Evolutionary conservation across 805 yeast species (phyloP), one percentile per base, ranked within the genome.

Genomic region (Pichia ethanolica): DNA sequence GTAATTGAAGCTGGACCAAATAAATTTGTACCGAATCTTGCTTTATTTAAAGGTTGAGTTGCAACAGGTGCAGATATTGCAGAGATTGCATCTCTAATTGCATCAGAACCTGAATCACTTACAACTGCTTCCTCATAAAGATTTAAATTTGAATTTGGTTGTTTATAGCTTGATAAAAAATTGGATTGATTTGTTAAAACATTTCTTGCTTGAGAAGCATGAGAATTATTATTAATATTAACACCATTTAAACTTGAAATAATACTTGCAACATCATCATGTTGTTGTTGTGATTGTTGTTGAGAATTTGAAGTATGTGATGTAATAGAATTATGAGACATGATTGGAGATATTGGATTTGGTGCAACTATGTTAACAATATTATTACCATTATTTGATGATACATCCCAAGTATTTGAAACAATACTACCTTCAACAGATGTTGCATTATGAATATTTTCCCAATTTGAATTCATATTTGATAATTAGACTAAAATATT

Each of bases 1-100:
- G 80, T 73, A 36, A 82, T 77, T 2, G 85, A 78, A 8, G 85
- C 83, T 8, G 86, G 72, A 3, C 81, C 83, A 56, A 81, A 76
- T 40, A 69, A 40, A 50, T 69, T 72, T 12, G 69, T 45, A 39
- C 67, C 65, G 39, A 65, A 59, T 49, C 75, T 62, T 4, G 66
- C 58, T 33, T 60, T 58, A 37, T 56, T 58, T 14, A 47, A 30
- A 42, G 53, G 54, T 32, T 44, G 55, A 12, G 49, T 25, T 13
- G 54, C 56, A 33, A 54, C 57, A 2, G 72, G 66, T 6, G 67
- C 67, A 48, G 67, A 63, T 37, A 65, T 62, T 11, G 67, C 66
- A 47, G 63, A 58, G 12, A 65, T 46, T 3, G 68, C 65, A 44
- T 61, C 69, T 43, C 61, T 63, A 13, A 62, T 43, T 25, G 61